phyloP scores from a whole-genome alignment of 371 early-diverging fungal genomes.

The Ecytonucleospora hepatopenaei region DNA sequence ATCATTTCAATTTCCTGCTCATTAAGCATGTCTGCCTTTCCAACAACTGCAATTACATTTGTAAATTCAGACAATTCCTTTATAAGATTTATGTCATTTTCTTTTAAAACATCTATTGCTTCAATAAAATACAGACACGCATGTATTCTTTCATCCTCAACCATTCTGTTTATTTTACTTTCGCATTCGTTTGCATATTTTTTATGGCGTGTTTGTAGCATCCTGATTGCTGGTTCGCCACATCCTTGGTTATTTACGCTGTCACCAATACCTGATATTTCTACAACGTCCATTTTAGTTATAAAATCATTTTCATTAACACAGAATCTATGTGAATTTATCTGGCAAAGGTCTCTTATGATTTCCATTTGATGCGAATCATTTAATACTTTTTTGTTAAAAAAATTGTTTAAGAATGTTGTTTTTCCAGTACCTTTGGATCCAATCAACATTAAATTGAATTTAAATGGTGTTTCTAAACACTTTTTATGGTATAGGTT shows the following conservation, averaged over 20 bases:
- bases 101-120: constrained; percentile 27
- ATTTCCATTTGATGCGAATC: constrained; percentile 60
- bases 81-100: constrained; percentile 46
- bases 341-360: constrained; percentile 5
- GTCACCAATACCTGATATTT: constrained; percentile 51
- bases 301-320: constrained; percentile 36
- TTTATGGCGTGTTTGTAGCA: constrained; percentile 35
- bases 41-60: constrained; percentile 51
- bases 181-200: constrained; percentile 44
- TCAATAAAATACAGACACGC: constrained; percentile 47
- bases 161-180: constrained; percentile 24
- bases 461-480: constrained; percentile 75
- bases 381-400: constrained; percentile 61
- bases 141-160: constrained; percentile 53
- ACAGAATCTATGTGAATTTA: constrained; percentile 21
- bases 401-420: constrained; percentile 66
- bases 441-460: constrained; percentile 89
- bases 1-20: constrained; percentile 17
- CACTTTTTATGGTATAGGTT: constrained; percentile 88
- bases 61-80: constrained; percentile 44
- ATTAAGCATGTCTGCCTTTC: constrained; percentile 48
- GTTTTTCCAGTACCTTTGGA: constrained; percentile 57
- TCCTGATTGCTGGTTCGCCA: constrained; percentile 36
- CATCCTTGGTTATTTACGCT: constrained; percentile 22
- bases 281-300: constrained; percentile 43